Evolutionary conservation across 192 early-diverging fungal species (phyloP), one percentile per base, ranked within the genome.

Genomic region (Diversispora eburnea): DNA sequence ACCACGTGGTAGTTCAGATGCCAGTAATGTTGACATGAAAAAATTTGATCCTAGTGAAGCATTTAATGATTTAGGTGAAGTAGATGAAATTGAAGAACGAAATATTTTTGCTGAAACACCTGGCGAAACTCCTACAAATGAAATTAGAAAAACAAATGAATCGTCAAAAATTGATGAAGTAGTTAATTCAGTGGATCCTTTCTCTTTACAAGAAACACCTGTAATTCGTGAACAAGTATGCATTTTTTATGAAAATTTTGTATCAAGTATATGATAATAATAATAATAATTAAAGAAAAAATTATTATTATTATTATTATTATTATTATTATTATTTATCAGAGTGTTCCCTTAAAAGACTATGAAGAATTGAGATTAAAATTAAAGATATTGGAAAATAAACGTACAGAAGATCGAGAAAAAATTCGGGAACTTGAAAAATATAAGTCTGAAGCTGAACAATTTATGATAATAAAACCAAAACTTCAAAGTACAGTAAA

Each of bases 401-500:
- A 94, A 80, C 90, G 94, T 10, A 84, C 84, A 8, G 91, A 95
- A 69, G 94, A 96, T 76, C 81, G 89, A 22, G 91, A 92, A 75
- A 79, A 79, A 25, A 79, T 93, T 51, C 79, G 87, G 49, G 90
- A 95, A 22, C 80, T 91, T 25, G 94, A 94, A 56, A 83, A 82
- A 55, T 76, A 89, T 39, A 91, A 83, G 12, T 84, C 85, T 15
- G 92, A 94, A 67, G 87, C 92, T 4, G 89, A 93, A 64, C 87
- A 89, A 62, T 85, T 88, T 52, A 67, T 88, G 72, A 85, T 82
- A 6, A 79, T 87, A 61, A 84, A 88, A 52, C 86, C 88, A 42
- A 91, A 89, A 77, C 78, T 93, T 33, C 83, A 85, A 84, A 79
- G 85, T 84, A 78, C 49, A 33, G 64, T 56, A 33, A n/a, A 17